Evolutionary conservation across 192 early-diverging fungal genomes (phyloP).

Genomic region (Coemansia sp.): DNA sequence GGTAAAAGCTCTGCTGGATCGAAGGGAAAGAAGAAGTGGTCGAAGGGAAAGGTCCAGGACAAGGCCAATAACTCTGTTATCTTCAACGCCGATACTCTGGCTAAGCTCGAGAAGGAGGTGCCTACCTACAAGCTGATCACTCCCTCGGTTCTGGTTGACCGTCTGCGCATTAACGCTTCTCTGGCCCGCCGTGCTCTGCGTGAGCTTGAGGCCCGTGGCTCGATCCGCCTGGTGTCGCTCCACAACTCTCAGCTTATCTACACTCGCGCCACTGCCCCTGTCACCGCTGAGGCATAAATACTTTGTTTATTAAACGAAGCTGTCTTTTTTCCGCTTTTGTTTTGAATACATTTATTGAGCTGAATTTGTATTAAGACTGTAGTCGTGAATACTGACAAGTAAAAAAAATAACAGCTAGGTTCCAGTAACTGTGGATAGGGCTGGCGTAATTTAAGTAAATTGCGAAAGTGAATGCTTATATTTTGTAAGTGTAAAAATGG

Average conservation of each 20-base stretch:
- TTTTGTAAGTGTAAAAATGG: not conserved
- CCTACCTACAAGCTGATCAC: constrained; percentile 99
- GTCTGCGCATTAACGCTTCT: constrained; percentile 96
- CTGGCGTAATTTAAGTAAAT: too few relatives aligned
- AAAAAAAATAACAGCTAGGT: too few relatives aligned
- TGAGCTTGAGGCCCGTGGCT: constrained; percentile 88
- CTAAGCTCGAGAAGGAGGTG: constrained; percentile 99
- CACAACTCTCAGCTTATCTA: constrained; percentile 93
- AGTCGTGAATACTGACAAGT: too few relatives aligned
- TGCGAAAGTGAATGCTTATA: not conserved
- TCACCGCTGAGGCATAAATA: constrained; percentile 40
- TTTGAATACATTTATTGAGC: not conserved
- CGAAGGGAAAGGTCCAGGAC: constrained; percentile 99
- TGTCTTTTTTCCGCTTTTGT: not conserved
- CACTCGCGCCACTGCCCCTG: constrained; percentile 55
- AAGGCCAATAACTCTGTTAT: constrained; percentile 99
- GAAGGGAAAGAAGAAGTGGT: constrained; percentile 93
- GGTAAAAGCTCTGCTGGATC: constrained; percentile 35
- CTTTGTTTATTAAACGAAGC: not conserved
- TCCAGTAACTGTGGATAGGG: not conserved
- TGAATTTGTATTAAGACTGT: not conserved
- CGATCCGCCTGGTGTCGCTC: constrained; percentile 87
- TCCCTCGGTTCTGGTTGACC: constrained; percentile 97
- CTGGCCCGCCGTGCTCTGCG: constrained; percentile 93
- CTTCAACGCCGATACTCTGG: constrained; percentile 96